Conservation (phyloP, 192 early-diverging fungal species). For the Coemansia aciculifera region DNA sequence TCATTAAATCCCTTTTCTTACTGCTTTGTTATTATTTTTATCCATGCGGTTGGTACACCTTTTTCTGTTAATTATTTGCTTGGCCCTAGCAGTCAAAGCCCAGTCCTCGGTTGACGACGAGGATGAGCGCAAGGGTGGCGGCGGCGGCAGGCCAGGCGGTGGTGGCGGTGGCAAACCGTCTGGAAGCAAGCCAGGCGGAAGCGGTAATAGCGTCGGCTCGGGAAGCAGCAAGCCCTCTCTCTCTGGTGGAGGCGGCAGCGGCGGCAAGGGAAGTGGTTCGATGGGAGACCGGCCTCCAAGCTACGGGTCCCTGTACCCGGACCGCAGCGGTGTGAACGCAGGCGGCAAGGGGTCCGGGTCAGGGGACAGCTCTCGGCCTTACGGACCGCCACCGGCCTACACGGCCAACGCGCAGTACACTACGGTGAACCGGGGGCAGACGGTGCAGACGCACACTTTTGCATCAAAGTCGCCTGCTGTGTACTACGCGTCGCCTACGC, state of each 20-base stretch:
- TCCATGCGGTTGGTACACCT: constrained; percentile 17
- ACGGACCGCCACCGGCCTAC: constrained; percentile 42
- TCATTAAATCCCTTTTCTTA: background rate
- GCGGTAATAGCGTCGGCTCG: constrained; percentile 17
- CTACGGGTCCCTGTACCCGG: constrained; percentile 41
- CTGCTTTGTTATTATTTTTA: background rate
- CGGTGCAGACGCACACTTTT: constrained; percentile 25
- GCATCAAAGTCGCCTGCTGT: constrained; percentile 21
- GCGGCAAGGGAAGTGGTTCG: constrained; percentile 24
- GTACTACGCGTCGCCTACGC: constrained; percentile 42
- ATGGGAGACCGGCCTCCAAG: constrained; percentile 44
- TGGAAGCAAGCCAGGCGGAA: background rate
- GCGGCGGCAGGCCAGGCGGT: constrained; percentile 8
- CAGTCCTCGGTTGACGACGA: background rate
- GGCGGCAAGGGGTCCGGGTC: constrained; percentile 31
- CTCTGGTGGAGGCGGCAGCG: constrained; percentile 39
- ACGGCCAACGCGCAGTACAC: constrained; percentile 34
- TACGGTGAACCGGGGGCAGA: constrained; percentile 32
- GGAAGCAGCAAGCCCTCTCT: constrained; percentile 17
- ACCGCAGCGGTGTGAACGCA: constrained; percentile 31
- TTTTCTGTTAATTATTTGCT: constrained; percentile 19
- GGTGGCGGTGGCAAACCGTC: constrained; percentile 14
- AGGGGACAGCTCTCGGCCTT: constrained; percentile 26
- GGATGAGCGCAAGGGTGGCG: constrained; percentile 19
- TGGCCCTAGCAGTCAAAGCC: constrained; percentile 15